phyloP scores from a whole-genome alignment of 2,329 filamentous ascomycete species.

The Rhynchosporium agropyri region DNA sequence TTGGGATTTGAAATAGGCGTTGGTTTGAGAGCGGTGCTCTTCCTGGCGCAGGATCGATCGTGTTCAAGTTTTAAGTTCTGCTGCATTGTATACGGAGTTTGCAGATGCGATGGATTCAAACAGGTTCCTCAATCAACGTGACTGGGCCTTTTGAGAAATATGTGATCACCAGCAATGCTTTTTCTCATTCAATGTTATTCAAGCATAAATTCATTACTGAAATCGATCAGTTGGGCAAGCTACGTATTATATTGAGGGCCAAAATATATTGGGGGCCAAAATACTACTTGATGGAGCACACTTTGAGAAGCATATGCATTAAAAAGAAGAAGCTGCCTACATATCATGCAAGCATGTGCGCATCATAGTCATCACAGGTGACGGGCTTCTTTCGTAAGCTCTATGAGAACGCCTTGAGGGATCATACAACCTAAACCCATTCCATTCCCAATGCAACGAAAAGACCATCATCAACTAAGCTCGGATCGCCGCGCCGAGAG shows the following conservation, averaged over 20 bases:
- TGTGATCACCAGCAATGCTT: too few species aligned
- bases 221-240: too few species aligned
- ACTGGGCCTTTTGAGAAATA: too few species aligned
- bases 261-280: too few species aligned
- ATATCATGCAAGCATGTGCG: constrained; percentile 15
- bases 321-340: constrained; percentile 15
- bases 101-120: constrained; percentile 19
- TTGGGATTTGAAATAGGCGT: constrained; percentile 21
- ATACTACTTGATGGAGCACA: background rate
- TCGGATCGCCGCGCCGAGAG: constrained; percentile 69
- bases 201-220: too few species aligned
- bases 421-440: constrained; percentile 38
- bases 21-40: background rate
- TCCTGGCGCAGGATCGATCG: constrained; percentile 2
- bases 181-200: too few species aligned
- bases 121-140: background rate
- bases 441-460: constrained; percentile 38
- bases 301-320: constrained; percentile 14
- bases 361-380: constrained; percentile 24
- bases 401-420: constrained; percentile 41
- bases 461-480: constrained; percentile 49
- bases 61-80: background rate
- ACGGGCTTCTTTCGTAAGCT: constrained; percentile 41
- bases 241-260: too few species aligned
- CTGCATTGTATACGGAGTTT: constrained; percentile 26